phyloP scores from a whole-genome alignment of 768 basidiomycete species.

The Mycena capillaripes region DNA sequence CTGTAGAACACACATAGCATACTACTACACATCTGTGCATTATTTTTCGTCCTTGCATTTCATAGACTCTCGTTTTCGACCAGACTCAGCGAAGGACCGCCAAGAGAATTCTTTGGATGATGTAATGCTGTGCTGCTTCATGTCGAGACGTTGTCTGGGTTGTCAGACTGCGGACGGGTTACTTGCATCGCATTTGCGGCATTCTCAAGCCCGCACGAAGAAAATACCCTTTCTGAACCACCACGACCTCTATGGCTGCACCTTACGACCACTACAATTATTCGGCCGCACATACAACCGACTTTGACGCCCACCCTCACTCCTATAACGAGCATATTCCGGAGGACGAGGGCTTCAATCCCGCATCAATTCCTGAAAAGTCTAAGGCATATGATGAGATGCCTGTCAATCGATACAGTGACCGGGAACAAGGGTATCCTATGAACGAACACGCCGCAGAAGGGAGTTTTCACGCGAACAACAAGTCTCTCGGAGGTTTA shows the following conservation, averaged over 20 bases:
- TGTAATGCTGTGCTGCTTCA: background rate
- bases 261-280: slow-evolving; percentile 23
- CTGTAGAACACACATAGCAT: slow-evolving; percentile 46
- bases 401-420: slow-evolving; percentile 2
- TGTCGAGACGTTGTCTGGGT: no score
- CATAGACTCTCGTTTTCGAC: background rate
- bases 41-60: slow-evolving; percentile 26
- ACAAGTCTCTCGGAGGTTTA: slow-evolving; percentile 33
- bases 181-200: background rate
- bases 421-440: slow-evolving; percentile 15
- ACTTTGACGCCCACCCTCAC: slow-evolving; percentile 14
- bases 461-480: slow-evolving; percentile 40
- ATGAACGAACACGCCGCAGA: slow-evolving; percentile 42
- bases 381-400: slow-evolving; percentile 27
- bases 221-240: background rate
- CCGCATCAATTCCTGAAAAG: slow-evolving; percentile 31
- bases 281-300: slow-evolving; percentile 2
- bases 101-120: background rate
- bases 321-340: slow-evolving; percentile 19
- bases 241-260: slow-evolving; percentile 24
- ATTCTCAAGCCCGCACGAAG: background rate
- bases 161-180: background rate
- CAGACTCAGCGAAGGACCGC: no score
- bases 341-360: slow-evolving; percentile 42
- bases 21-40: slow-evolving; percentile 27